A percentile compares a stretch with the other conserved stretches of the same genome.
Conservation (phyloP, 768 basidiomycete genomes). For the Austroboletus eburneus region DNA sequence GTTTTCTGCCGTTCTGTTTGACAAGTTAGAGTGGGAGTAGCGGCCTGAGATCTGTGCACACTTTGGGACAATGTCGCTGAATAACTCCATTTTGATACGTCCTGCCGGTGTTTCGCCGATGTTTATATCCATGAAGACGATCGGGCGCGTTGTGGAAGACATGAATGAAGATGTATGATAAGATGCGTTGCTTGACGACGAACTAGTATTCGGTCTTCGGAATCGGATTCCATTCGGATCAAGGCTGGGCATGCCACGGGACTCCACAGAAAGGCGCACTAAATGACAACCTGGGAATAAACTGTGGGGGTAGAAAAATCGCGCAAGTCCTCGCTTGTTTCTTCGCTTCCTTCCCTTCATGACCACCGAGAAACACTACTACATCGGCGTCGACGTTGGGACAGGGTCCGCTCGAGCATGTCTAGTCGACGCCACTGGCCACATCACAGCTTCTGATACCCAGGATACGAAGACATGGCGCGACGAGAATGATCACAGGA, state of each 20-base stretch:
- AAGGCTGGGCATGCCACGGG: too few species aligned
- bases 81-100: conserved; percentile 95
- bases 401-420: conserved; percentile 91
- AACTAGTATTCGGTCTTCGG: too few species aligned
- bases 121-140: conserved; percentile 96
- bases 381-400: conserved; percentile 81
- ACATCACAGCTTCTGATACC: conserved; percentile 71
- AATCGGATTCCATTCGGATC: too few species aligned
- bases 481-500: conserved; percentile 77
- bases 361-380: conserved; percentile 41
- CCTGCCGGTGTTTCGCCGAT: conserved; percentile 97
- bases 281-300: conserved; percentile 1
- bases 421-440: conserved; percentile 66
- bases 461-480: conserved; percentile 85
- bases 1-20: conserved; percentile 88
- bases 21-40: conserved; percentile 2
- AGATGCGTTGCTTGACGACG: too few species aligned
- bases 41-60: conserved; percentile 32
- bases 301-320: not conserved
- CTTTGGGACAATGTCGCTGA: conserved; percentile 95
- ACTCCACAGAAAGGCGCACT: not conserved
- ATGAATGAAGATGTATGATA: conserved; percentile 9
- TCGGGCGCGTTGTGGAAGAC: conserved; percentile 60
- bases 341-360: conserved; percentile 23
- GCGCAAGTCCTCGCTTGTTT: conserved; percentile 12